Conservation (phyloP, 257 asterid genomes). For the Marsdenia floribunda region DNA sequence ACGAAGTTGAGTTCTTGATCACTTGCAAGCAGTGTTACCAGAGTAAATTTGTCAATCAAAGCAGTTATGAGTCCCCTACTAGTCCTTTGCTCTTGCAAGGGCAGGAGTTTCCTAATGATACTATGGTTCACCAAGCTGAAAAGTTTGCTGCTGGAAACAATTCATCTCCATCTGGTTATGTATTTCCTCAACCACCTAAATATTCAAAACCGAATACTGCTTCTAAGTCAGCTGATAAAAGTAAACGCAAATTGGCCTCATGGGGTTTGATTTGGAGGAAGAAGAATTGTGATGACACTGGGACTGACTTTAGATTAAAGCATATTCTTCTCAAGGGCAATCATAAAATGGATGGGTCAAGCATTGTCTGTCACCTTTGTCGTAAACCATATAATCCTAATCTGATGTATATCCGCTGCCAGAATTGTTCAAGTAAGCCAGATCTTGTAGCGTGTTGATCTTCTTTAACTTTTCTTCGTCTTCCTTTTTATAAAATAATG, state of each 20-base stretch:
- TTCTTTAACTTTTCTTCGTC: neutral
- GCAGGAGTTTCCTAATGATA: conserved; percentile 30
- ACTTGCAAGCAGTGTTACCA: conserved; percentile 59
- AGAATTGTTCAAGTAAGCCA: conserved; percentile 58
- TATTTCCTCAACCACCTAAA: conserved; percentile 25
- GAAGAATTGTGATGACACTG: conserved; percentile 37
- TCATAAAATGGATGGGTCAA: conserved; percentile 17
- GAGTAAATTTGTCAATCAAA: conserved; percentile 30
- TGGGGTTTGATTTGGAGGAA: conserved; percentile 81
- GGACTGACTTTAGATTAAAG: conserved; percentile 47
- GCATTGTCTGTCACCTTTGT: conserved; percentile 56
- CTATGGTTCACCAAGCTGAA: conserved; percentile 25
- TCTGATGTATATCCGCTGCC: conserved; percentile 66
- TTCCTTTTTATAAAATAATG: conserved; percentile 12
- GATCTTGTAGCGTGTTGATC: neutral
- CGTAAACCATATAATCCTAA: conserved; percentile 42
- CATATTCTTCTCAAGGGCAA: conserved; percentile 53
- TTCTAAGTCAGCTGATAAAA: conserved; percentile 34
- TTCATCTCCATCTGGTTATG: conserved; percentile 33
- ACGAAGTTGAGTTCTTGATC: conserved; percentile 33
- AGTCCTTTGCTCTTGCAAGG: conserved; percentile 55
- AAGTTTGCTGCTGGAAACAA: conserved; percentile 24
- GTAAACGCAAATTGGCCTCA: conserved; percentile 25
- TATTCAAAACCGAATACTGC: conserved; percentile 26
- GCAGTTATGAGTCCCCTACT: conserved; percentile 41